Conservation (phyloP, 2,329 filamentous ascomycete species). For the Emergomyces orientalis region DNA sequence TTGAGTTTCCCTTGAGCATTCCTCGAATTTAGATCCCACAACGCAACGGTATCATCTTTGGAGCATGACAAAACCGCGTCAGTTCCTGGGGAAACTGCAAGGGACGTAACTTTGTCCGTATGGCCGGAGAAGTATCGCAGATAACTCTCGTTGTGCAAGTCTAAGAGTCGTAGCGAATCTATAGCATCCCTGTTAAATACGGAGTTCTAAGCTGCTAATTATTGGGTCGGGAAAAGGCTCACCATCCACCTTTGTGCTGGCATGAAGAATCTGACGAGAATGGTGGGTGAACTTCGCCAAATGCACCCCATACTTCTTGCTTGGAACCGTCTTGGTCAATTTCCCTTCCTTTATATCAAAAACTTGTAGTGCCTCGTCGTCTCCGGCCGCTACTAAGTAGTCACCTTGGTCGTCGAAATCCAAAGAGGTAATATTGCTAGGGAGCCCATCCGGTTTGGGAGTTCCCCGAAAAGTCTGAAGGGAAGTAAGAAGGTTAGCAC, state of each 20-base stretch:
- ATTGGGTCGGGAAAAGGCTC: slow-evolving; percentile 20
- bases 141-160: slow-evolving; percentile 89
- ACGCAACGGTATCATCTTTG: slow-evolving; percentile 77
- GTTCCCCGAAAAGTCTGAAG: slow-evolving; percentile 25
- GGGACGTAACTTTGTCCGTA: slow-evolving; percentile 69
- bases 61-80: slow-evolving; percentile 91
- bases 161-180: slow-evolving; percentile 71
- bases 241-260: slow-evolving; percentile 90
- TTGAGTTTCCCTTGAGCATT: slow-evolving; percentile 72
- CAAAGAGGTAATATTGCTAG: slow-evolving; percentile 68
- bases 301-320: slow-evolving; percentile 95
- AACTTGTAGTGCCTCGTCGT: slow-evolving; percentile 90
- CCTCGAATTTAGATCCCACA: slow-evolving; percentile 81
- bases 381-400: slow-evolving; percentile 79
- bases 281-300: slow-evolving; percentile 91
- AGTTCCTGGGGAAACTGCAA: slow-evolving; percentile 73
- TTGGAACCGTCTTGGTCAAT: slow-evolving; percentile 78
- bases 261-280: slow-evolving; percentile 83
- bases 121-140: slow-evolving; percentile 95
- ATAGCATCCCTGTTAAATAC: slow-evolving; percentile 34
- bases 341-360: slow-evolving; percentile 89
- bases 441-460: slow-evolving; percentile 28
- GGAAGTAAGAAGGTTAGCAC: background rate
- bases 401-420: slow-evolving; percentile 96
- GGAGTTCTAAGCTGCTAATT: background rate